Base-by-base conservation (phyloP, 1,139 yeast species). In the Hyphopichia pseudoburtonii region DNA sequence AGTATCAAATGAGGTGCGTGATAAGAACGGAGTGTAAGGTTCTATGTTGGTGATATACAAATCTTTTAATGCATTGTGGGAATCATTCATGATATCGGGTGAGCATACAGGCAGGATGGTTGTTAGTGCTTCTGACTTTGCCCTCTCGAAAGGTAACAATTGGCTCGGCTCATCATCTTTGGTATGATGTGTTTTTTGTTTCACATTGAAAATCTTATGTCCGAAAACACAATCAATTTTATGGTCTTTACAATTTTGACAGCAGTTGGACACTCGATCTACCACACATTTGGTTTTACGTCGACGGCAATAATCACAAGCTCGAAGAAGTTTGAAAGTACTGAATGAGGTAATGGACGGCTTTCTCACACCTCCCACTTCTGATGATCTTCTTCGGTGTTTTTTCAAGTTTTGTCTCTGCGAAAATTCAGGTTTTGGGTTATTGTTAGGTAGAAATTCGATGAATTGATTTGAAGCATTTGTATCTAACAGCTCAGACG, bases 261-360 rank as follows among this genome's bases (percentile, higher is more conserved):
- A 54, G 2, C 37, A 35, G n/a, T 26, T 40, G 17, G 37, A 32
- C 17, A 38, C 40, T 3, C 28, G 23, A 3, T 33, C 21, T 4
- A 44, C 39, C 3, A 44, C 48, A 39, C 60, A 54, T 41, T 50
- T 53, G 17, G 49, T 50, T 39, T 54, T 54, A 2, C 58, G 28
- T 27, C 41, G 46, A 17, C 56, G 33, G 37, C 56, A 52, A 19
- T 46, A 45, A 32, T 46, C 47, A 28, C 57, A 52, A 0, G 57
- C 57, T 27, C 48, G 48, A 7, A 52, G 28, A 9, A 52, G 35
- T 28, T 52, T 52, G 35, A 47, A 45, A 2, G 31, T 18, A 27
- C 15, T 27, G 10, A 27, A 27, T 3, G 29, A 27, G 10, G 7
- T 21, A 21, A 21, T 7, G 10, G 23, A 21, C n/a, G n/a, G n/a